Conservation (phyloP, 2,329 filamentous ascomycete species). For the Fusarium sp. region DNA sequence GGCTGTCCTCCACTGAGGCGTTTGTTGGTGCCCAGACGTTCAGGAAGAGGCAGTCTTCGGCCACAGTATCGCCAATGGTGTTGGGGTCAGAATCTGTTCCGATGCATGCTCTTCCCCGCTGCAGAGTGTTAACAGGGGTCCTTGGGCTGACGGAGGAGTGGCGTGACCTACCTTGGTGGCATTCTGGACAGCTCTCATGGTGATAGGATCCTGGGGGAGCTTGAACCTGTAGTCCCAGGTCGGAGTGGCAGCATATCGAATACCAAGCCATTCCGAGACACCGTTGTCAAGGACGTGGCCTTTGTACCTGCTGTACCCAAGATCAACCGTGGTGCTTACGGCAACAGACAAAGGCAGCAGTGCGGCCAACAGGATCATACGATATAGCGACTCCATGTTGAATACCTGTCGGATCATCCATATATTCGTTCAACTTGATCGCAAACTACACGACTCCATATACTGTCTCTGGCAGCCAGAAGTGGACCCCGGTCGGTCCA, state of each 20-base stretch:
- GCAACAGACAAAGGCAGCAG: slow-evolving; percentile 13
- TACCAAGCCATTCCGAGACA: slow-evolving; percentile 76
- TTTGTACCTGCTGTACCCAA: slow-evolving; percentile 73
- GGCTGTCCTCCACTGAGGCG: slow-evolving; percentile 56
- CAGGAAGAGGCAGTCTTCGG: slow-evolving; percentile 76
- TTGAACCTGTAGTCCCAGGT: slow-evolving; percentile 72
- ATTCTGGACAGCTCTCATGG: slow-evolving; percentile 55
- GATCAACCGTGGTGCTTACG: slow-evolving; percentile 56
- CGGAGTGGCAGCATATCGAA: slow-evolving; percentile 78
- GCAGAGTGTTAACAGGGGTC: background rate
- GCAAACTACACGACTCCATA: background rate
- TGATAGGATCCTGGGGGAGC: slow-evolving; percentile 70
- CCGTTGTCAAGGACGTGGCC: slow-evolving; percentile 65
- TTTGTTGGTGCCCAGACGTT: slow-evolving; percentile 69
- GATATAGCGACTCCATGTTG: background rate
- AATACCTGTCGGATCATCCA: background rate
- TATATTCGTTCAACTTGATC: too few relatives aligned
- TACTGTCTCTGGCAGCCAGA: background rate
- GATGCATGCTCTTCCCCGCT: slow-evolving; percentile 45
- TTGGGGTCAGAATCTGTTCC: slow-evolving; percentile 39
- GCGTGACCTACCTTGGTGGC: slow-evolving; percentile 60
- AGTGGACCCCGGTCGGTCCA: background rate
- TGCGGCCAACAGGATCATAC: background rate
- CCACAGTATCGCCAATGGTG: slow-evolving; percentile 42
- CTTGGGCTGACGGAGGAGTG: background rate